Conservation (phyloP, 2,329 filamentous ascomycete species). For the Macrophomina pseudophaseolina region DNA sequence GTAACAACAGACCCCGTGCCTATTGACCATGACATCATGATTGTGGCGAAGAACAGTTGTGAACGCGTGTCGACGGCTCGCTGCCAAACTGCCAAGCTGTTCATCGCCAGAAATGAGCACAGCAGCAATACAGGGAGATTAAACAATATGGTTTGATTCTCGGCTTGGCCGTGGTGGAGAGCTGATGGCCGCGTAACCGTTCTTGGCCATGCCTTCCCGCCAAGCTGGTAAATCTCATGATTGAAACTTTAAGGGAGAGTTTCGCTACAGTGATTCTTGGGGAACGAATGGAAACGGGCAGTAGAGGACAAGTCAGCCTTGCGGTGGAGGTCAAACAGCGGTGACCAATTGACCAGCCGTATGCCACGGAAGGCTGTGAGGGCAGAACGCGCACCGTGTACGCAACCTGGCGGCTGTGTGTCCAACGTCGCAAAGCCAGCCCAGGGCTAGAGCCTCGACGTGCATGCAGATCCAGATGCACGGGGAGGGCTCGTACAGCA, state of each 20-base stretch:
- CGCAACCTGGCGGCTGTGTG: slow-evolving; percentile 7
- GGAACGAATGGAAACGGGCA: not conserved
- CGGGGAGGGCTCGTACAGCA: not conserved
- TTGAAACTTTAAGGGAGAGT: not conserved
- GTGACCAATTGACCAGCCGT: not conserved
- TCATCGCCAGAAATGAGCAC: not conserved
- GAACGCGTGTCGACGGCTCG: not conserved
- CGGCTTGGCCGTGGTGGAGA: not conserved
- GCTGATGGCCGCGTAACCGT: not conserved
- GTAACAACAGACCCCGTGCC: not conserved
- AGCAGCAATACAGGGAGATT: not conserved
- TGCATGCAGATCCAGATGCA: not conserved
- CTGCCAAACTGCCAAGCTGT: not conserved
- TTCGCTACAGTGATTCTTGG: not conserved
- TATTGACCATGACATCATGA: not conserved
- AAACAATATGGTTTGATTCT: not conserved
- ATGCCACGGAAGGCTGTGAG: not conserved
- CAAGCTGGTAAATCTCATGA: not conserved
- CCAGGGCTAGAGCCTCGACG: not conserved
- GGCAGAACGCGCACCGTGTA: not conserved
- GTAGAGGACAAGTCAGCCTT: not conserved
- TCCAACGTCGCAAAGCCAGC: not conserved
- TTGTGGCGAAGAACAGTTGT: not conserved
- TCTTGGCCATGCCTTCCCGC: not conserved
- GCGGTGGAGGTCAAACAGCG: not conserved